phyloP scores from a whole-genome alignment of 352 stramenopile species.

The Globisporangium cylindrosporum region DNA sequence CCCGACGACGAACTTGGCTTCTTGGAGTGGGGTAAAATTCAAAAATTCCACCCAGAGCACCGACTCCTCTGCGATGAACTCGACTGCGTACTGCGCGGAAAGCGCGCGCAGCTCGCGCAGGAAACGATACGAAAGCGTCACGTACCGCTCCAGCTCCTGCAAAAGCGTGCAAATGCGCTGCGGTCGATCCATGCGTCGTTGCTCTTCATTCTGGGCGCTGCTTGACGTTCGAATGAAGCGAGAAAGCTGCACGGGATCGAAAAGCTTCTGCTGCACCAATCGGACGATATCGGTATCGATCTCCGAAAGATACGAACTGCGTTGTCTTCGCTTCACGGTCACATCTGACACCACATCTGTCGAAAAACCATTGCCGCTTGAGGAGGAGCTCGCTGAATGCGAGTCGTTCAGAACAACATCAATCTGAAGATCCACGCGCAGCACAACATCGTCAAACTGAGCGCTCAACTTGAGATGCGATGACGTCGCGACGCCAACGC shows the following conservation, averaged over 20 bases:
- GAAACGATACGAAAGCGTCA: constrained; percentile 53
- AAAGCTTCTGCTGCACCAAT: constrained; percentile 46
- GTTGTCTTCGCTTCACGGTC: constrained; percentile 22
- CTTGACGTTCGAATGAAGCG: constrained; percentile 18
- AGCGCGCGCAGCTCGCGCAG: constrained; percentile 56
- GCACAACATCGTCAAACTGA: constrained; percentile 47
- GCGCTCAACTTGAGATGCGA: constrained; percentile 39
- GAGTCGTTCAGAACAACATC: constrained; percentile 27
- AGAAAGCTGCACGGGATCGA: constrained; percentile 37
- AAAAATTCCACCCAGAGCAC: constrained; percentile 67
- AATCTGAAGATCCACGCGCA: constrained; percentile 41
- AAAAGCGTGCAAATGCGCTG: constrained; percentile 34
- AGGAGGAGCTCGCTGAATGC: not conserved
- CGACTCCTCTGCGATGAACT: constrained; percentile 37
- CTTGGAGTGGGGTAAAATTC: constrained; percentile 40
- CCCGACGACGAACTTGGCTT: constrained; percentile 45
- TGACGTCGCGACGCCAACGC: constrained; percentile 42
- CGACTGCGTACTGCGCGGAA: constrained; percentile 50
- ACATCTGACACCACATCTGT: constrained; percentile 21
- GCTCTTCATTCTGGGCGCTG: constrained; percentile 23
- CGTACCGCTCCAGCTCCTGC: constrained; percentile 45
- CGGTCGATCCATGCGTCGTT: constrained; percentile 18
- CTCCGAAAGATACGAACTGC: constrained; percentile 30
- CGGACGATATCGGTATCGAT: constrained; percentile 45
- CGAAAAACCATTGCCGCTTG: constrained; percentile 14